phyloP scores from a whole-genome alignment of 2,329 filamentous ascomycete genomes.

The Nemania sp. region DNA sequence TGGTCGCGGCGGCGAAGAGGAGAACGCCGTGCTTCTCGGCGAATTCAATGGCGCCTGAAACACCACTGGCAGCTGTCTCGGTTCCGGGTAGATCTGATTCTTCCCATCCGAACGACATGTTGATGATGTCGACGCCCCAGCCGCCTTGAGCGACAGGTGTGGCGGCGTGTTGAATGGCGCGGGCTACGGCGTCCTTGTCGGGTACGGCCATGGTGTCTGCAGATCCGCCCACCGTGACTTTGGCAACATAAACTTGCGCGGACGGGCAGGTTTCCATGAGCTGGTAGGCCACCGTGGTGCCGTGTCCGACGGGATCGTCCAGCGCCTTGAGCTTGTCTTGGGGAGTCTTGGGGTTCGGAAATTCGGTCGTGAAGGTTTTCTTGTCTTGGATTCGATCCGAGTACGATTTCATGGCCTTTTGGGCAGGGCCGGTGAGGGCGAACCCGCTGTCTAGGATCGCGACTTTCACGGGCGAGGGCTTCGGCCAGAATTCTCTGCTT shows the following conservation, averaged over 20 bases:
- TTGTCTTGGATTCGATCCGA: background rate
- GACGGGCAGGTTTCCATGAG: conserved; percentile 11
- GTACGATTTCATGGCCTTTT: conserved; percentile 1
- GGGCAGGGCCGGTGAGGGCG: background rate
- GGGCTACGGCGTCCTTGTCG: conserved; percentile 3
- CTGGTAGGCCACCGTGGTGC: conserved; percentile 10
- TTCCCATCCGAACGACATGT: conserved; percentile 14
- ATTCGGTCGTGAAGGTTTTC: conserved; percentile 4
- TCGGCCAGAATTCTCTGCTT: conserved; percentile 1
- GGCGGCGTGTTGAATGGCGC: conserved; percentile 1
- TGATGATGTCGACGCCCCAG: conserved; percentile 14
- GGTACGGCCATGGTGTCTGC: background rate
- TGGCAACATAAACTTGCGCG: conserved; percentile 9
- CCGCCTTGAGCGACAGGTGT: background rate
- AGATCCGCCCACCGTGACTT: conserved; percentile 7
- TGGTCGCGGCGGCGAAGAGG: conserved; percentile 10
- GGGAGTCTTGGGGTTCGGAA: background rate
- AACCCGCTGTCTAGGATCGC: conserved; percentile 15
- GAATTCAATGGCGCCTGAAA: conserved; percentile 9
- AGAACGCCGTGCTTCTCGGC: conserved; percentile 1
- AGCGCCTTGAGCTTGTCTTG: background rate
- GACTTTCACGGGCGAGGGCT: background rate
- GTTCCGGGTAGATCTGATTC: conserved; percentile 1
- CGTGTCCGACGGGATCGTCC: conserved; percentile 8
- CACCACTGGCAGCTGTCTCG: background rate